Evolutionary conservation across 371 early-diverging fungal genomes (phyloP), one percentile per base, ranked within the genome.

Genomic region (Capillidium rhysosporum): DNA sequence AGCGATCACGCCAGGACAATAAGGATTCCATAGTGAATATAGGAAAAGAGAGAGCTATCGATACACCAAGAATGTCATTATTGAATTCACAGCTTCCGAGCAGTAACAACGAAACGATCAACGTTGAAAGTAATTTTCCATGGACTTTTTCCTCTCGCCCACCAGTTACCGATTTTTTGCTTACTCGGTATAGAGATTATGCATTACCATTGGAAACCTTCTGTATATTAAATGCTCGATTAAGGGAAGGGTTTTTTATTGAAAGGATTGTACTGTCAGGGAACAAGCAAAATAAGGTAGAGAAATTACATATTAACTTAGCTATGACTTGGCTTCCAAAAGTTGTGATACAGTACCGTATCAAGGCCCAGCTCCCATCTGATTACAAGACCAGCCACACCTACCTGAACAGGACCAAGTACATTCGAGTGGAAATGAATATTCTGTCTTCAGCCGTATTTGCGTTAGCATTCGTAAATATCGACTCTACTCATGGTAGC

Each of bases 291-390:
- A 47, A 30, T 28, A 49, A 51, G 24, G 60, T 60, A 16, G 72
- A 73, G 49, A 74, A 73, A 53, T 67, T 84, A 0, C 69, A 71
- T 24, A 68, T 86, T 31, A 70, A 70, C 18, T 60, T 90, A 47
- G 64, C 72, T 28, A 58, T 86, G 55, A 73, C 76, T 8, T 91
- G 91, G 91, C 77, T 86, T 24, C 86, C 87, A 0, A 80, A 86
- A 56, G 80, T 92, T 40, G 84, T 81, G 0, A 72, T 95, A 9
- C 78, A 84, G 40, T 95, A 95, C 65, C 79, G 79, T 26, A 77
- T 92, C 46, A 79, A 64, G 25, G 76, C 64, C 47, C 71, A 52
- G 29, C 48, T 60, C 9, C 51, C 61, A 1, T 38, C 54, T 9
- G 64, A 58, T 41, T 39, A n/a, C 39, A 47, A 57, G 18, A 30